These are phyloP conservation scores for Yarrowia keelungensis DNA, from an alignment of 805 yeast genomes.

Conservation along the genomic window DNA sequence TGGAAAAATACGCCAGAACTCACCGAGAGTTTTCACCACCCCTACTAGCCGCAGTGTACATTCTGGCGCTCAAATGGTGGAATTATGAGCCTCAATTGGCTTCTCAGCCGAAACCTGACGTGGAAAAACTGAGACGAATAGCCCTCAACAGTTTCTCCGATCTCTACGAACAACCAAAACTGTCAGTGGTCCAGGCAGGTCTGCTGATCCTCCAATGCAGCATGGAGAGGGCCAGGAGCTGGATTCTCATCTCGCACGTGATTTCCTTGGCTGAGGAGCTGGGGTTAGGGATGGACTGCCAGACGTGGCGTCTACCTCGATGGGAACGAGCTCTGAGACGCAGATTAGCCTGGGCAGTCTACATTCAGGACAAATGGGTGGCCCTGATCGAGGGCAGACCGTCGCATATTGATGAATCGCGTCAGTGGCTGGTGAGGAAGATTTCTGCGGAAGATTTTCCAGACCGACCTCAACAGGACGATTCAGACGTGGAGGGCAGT, in stretches of 20 bases:
- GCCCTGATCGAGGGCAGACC: constrained; percentile 83
- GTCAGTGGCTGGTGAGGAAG: constrained; percentile 80
- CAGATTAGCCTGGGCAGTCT: constrained; percentile 95
- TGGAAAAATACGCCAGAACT: constrained; percentile 89
- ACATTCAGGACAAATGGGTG: constrained; percentile 90
- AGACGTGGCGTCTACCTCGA: constrained; percentile 87
- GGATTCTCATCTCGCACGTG: constrained; percentile 87
- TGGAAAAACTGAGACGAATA: constrained; percentile 68
- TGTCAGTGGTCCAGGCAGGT: constrained; percentile 93
- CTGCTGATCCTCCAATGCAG: constrained; percentile 73
- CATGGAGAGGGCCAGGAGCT: constrained; percentile 65
- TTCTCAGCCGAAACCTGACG: constrained; percentile 80
- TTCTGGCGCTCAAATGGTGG: constrained; percentile 94
- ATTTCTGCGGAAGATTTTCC: constrained; percentile 81
- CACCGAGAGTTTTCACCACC: constrained; percentile 94
- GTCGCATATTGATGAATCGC: constrained; percentile 72
- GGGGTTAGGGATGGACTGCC: constrained; percentile 90
- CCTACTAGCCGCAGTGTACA: constrained; percentile 85
- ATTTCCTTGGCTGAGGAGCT: constrained; percentile 88
- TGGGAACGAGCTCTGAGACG: constrained; percentile 94
- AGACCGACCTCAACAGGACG: constrained; percentile 55
- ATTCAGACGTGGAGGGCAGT: constrained; percentile 59
- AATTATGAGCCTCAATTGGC: constrained; percentile 80
- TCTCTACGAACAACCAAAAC: constrained; percentile 82
- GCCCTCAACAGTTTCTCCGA: constrained; percentile 72